Conservation (phyloP, 768 basidiomycete genomes). For the Agaricus subrufescens region DNA sequence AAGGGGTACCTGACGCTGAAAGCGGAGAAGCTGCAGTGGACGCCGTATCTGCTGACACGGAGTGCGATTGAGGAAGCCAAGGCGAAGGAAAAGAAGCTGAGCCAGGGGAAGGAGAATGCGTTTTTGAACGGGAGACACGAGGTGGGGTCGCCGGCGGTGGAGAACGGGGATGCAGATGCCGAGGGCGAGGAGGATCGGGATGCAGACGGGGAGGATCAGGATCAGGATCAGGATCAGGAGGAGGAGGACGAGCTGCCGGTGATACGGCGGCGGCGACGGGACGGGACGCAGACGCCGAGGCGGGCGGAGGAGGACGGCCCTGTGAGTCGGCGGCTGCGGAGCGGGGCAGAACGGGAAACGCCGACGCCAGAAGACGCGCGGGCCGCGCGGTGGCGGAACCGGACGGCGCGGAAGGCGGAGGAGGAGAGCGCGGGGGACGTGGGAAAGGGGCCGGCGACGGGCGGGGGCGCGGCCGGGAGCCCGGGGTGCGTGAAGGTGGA, state of each 20-base stretch:
- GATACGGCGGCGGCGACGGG: background rate
- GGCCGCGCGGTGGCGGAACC: too few relatives aligned
- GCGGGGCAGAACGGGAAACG: background rate
- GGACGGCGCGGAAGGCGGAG: too few relatives aligned
- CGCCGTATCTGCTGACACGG: conserved; percentile 76
- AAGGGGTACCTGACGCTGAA: conserved; percentile 76
- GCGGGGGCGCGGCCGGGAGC: conserved; percentile 9
- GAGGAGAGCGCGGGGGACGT: too few relatives aligned
- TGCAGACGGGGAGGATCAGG: too few relatives aligned
- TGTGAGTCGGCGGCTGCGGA: background rate
- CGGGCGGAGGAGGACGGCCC: background rate
- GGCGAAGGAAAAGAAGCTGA: conserved; percentile 13
- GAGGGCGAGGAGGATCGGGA: background rate
- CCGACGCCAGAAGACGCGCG: background rate
- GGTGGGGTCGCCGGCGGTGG: too few relatives aligned
- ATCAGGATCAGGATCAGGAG: conserved; percentile 12
- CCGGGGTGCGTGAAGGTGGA: conserved; percentile 23
- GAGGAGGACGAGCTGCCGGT: conserved; percentile 14
- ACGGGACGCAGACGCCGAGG: conserved; percentile 9
- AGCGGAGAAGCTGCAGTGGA: conserved; percentile 91
- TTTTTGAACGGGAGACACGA: too few relatives aligned
- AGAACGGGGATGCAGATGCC: too few relatives aligned
- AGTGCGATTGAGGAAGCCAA: conserved; percentile 18
- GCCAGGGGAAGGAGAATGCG: background rate
- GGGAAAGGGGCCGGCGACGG: too few relatives aligned